Evolutionary conservation across 176 grass and related monocot species (phyloP).

Genomic region (Elaeis guineensis): DNA sequence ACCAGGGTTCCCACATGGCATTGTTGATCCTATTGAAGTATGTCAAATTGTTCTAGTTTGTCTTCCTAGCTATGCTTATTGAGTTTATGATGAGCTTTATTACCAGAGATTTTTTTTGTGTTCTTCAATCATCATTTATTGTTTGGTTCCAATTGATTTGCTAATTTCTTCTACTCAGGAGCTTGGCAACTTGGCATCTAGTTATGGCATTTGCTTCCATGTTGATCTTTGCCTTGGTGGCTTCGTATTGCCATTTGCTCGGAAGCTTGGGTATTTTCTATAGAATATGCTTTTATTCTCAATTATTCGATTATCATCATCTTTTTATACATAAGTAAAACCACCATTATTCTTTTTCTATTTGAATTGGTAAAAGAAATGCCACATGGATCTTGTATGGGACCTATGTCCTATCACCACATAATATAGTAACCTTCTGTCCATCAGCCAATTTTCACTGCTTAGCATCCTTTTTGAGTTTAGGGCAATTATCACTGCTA

Average conservation of each 20-base stretch:
- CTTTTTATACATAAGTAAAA: no score
- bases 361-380: no score
- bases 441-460: no score
- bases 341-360: no score
- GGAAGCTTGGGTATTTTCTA: constrained; percentile 78
- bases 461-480: no score
- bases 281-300: not conserved
- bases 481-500: no score
- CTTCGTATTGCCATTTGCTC: constrained; percentile 89
- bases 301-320: not conserved
- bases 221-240: constrained; percentile 98
- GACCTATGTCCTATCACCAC: no score
- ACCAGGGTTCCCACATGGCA: constrained; percentile 91
- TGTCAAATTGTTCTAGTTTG: constrained; percentile 3
- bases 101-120: not conserved
- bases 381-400: no score
- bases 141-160: not conserved
- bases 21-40: constrained; percentile 96
- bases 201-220: constrained; percentile 85
- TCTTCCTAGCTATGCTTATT: not conserved
- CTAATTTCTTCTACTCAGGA: constrained; percentile 37
- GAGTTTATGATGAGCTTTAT: not conserved
- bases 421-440: no score
- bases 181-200: constrained; percentile 83
- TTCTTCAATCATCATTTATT: not conserved